Evolutionary conservation across 1,139 yeast genomes (phyloP).

Genomic region (Lodderomyces theae): DNA sequence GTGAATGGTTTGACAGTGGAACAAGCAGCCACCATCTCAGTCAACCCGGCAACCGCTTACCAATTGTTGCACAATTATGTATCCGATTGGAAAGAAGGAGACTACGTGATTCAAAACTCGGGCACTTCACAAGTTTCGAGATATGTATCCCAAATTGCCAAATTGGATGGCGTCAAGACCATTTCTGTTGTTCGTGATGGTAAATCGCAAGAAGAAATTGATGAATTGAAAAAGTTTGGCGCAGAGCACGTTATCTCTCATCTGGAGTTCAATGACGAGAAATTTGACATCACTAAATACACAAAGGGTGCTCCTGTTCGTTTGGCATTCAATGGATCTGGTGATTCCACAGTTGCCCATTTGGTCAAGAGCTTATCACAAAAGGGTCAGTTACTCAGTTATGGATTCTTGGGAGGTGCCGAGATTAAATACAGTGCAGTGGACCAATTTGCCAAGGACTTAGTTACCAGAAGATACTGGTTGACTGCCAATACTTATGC

Average conservation of each 20-base stretch:
- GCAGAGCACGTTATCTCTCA: slow-evolving; percentile 34
- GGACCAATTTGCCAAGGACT: slow-evolving; percentile 60
- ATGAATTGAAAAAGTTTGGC: slow-evolving; percentile 25
- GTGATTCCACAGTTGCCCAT: slow-evolving; percentile 25
- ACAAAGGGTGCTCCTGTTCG: slow-evolving; percentile 36
- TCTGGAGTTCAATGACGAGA: slow-evolving; percentile 57
- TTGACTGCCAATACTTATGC: slow-evolving; percentile 67
- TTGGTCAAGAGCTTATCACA: slow-evolving; percentile 25
- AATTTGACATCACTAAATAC: slow-evolving; percentile 43
- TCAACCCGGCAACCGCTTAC: slow-evolving; percentile 36
- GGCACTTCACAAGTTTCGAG: slow-evolving; percentile 36
- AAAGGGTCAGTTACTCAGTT: slow-evolving; percentile 28
- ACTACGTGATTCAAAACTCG: slow-evolving; percentile 36
- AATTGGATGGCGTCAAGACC: slow-evolving; percentile 22
- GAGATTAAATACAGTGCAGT: slow-evolving; percentile 37
- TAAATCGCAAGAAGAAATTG: slow-evolving; percentile 23
- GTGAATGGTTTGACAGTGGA: slow-evolving; percentile 21
- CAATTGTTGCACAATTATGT: slow-evolving; percentile 29
- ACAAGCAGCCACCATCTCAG: slow-evolving; percentile 34
- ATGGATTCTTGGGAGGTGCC: slow-evolving; percentile 38
- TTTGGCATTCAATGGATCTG: slow-evolving; percentile 34
- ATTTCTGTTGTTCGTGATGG: slow-evolving; percentile 33
- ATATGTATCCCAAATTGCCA: slow-evolving; percentile 31
- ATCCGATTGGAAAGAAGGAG: slow-evolving; percentile 28
- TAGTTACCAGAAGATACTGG: slow-evolving; percentile 85